Percentiles rank a stretch among this genome's conserved stretches.
Evolutionary conservation across 257 asterid species (phyloP).

Genomic region (Osmanthus fragrans): DNA sequence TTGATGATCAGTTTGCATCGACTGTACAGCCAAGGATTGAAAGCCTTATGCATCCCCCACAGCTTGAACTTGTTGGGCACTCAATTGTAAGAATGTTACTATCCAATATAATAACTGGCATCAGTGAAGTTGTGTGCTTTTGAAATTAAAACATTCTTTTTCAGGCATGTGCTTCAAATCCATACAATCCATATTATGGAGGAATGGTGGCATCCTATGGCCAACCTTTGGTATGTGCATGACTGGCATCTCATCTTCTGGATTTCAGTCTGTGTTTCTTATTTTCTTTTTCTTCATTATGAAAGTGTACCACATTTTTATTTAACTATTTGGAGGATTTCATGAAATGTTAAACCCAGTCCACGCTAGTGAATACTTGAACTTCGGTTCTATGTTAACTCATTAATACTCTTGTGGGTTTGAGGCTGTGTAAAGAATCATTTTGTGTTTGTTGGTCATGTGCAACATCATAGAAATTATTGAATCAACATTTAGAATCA

Average conservation of each 20-base stretch:
- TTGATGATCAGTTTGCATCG: slow-evolving; percentile 41
- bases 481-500: no score
- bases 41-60: slow-evolving; percentile 53
- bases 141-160: slow-evolving; percentile 6
- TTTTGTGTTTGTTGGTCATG: no score
- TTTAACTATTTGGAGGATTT: background rate
- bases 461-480: no score
- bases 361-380: background rate
- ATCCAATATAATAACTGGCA: background rate
- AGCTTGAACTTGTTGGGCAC: slow-evolving; percentile 67
- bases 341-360: background rate
- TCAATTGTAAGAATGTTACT: slow-evolving; percentile 60
- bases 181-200: slow-evolving; percentile 65
- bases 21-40: slow-evolving; percentile 46
- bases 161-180: slow-evolving; percentile 67
- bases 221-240: slow-evolving; percentile 67
- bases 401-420: background rate
- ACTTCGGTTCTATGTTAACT: background rate
- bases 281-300: slow-evolving; percentile 9
- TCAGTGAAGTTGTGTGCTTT: slow-evolving; percentile 1
- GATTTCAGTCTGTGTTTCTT: background rate
- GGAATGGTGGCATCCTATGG: slow-evolving; percentile 80
- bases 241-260: background rate
- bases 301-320: background rate
- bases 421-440: background rate